Evolutionary conservation across 208 protist species (phyloP).

Genomic region (Naegleria lovaniensis): DNA sequence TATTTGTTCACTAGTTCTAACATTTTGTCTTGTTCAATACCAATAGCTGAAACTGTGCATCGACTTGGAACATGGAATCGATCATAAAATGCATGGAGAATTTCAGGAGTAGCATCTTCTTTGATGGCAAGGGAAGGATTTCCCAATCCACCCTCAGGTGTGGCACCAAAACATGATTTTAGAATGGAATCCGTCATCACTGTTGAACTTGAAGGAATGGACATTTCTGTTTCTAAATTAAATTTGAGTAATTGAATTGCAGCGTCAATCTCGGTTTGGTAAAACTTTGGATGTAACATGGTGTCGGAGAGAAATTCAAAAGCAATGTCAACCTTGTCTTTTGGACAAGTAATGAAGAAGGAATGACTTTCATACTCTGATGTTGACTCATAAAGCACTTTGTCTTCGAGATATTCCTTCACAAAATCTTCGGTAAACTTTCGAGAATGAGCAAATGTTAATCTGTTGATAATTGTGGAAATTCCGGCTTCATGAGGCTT

Average conservation of each 20-base stretch:
- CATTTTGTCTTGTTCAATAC: not conserved
- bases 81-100: not conserved
- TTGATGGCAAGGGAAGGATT: not conserved
- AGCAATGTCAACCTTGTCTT: not conserved
- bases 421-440: not conserved
- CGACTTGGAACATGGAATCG: not conserved
- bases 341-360: not conserved
- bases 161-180: not conserved
- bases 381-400: not conserved
- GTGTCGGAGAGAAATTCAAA: not conserved
- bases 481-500: not conserved
- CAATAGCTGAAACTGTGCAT: not conserved
- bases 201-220: not conserved
- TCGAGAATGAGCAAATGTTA: not conserved
- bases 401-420: not conserved
- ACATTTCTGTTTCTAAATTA: not conserved
- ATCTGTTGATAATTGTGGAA: not conserved
- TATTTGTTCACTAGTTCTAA: not conserved
- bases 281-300: not conserved
- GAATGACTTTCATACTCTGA: not conserved
- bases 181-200: not conserved
- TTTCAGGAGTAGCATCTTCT: not conserved
- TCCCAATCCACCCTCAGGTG: not conserved
- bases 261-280: not conserved
- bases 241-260: not conserved